Evolutionary conservation across 805 yeast genomes (phyloP), one percentile per base, ranked within the genome.

Genomic region (Nakazawaea anatomiae): DNA sequence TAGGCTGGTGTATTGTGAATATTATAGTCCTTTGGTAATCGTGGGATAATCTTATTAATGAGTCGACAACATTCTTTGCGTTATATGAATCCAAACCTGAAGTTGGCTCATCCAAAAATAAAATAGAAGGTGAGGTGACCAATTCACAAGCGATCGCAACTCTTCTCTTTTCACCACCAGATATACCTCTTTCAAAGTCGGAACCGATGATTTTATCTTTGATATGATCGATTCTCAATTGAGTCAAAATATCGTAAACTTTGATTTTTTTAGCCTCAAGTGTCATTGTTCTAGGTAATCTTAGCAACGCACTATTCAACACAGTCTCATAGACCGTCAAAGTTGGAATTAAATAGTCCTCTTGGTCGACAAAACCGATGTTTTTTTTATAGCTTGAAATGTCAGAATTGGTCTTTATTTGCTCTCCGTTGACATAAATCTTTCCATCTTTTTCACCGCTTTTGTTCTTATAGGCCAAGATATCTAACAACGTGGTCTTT

Each of bases 291-390:
- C 86, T 74, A 6, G 99, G 99, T 51, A 94, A 75, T 57, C 98
- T 77, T 52, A 94, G 72, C 49, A 92, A 69, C 0, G 99, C 98
- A 71, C 96, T 86, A 63, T 90, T 90, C 55, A 91, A 72, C 32
- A 94, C 96, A 0, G 98, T 92, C 69, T 94, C 99, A 63, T 87
- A 94, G 4, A 94, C 99, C 0, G 99, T 92, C 53, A 92, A 73
- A 0, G 99, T 94, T 4, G 98, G 95, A 54, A 94, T 77, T 51
- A 94, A 72, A 56, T 80, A 85, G 63, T 91, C 97, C 59, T 94
- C 97, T 67, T 94, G 99, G 66, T 94, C 97, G 6, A 94, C 99
- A 74, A 90, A 94, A 0, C 98, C 99, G 51, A 87, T 80, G 4
- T 89, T 77, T 58, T 83, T 82, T 52, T 79, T 76, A 64, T 79